A percentile compares a stretch with the other conserved stretches of the same genome.
Evolutionary conservation across 2,329 filamentous ascomycete genomes (phyloP).

Genomic region (Trichoderma citrinoviride): DNA sequence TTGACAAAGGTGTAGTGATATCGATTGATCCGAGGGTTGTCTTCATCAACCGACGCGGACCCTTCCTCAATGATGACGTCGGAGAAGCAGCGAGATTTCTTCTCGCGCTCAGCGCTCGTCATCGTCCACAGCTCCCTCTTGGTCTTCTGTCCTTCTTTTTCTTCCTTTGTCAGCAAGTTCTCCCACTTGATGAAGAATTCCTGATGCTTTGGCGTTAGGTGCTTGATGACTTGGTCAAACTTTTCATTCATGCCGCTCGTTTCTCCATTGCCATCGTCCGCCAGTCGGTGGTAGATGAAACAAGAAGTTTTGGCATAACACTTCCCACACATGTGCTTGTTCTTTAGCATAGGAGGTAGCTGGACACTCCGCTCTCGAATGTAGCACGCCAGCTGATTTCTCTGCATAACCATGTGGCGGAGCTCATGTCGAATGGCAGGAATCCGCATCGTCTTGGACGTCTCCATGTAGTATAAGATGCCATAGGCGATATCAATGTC

Average conservation of each 20-base stretch:
- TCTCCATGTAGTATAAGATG: constrained; percentile 93
- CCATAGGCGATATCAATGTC: constrained; percentile 89
- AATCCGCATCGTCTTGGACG: constrained; percentile 79
- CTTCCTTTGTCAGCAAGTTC: constrained; percentile 85
- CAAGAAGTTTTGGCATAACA: constrained; percentile 92
- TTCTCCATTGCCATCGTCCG: constrained; percentile 78
- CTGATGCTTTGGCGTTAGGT: constrained; percentile 71
- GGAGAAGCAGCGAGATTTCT: constrained; percentile 83
- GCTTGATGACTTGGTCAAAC: constrained; percentile 76
- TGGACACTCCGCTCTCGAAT: constrained; percentile 75
- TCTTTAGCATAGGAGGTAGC: constrained; percentile 82
- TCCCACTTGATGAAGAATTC: constrained; percentile 96
- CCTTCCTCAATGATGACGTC: constrained; percentile 80
- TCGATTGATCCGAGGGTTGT: constrained; percentile 82
- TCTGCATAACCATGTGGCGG: constrained; percentile 93
- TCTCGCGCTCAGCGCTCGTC: constrained; percentile 83
- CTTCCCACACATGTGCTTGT: constrained; percentile 73
- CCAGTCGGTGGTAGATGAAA: constrained; percentile 89
- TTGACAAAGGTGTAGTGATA: constrained; percentile 86
- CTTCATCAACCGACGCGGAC: constrained; percentile 66
- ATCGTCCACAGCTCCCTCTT: constrained; percentile 95
- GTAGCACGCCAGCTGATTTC: constrained; percentile 84
- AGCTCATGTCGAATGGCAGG: constrained; percentile 84
- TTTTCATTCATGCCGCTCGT: constrained; percentile 76
- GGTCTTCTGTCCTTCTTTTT: constrained; percentile 83